Evolutionary conservation across 2,329 filamentous ascomycete species (phyloP), one percentile per base, ranked within the genome.

Genomic region (Clarireedia paspali): DNA sequence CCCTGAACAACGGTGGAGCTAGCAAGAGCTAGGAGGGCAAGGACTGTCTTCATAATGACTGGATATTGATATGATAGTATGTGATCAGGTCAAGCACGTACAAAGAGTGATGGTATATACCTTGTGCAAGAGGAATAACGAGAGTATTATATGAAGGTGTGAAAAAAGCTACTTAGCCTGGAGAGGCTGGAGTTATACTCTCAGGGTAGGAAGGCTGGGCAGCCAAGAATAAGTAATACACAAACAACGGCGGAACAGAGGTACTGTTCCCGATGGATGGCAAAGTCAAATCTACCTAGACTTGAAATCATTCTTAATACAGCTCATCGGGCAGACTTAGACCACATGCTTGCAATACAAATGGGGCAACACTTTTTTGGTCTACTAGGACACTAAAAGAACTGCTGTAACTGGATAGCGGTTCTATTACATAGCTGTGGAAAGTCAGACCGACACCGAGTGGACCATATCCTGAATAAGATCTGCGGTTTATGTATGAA

Each of bases 21-120:
- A 17, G 54, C 54, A n/a, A 56, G 38, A 52, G 54, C 54, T 49
- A 56, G 39, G 7, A 56, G 30, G 46, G 40, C 24, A 49, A 56
- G 38, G 2, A 26, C 24, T 53, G 54, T 6, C 27, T 47, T 56
- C 54, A 56, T 56, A 9, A 24, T 14, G 17, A 34, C 40, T 50
- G 6, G 42, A 39, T 55, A 44, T 46, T 30, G 38, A 45, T 27
- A 36, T 44, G 20, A 34, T 34, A 34, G 12, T 34, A 34, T 34
- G 5, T 46, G 40, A 36, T 36, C 10, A 45, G 15, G 36, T 36
- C 6, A 45, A n/a, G 36, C 15, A 44, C 20, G 36, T 51, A 55
- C 50, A 45, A 55, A 5, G 46, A 55, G 27, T 30, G 54, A 47
- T 34, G 30, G 38, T 56, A 27, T 52, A 44, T 24, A 34, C 34